phyloP scores from a whole-genome alignment of 768 basidiomycete genomes.

The Trametes villosa region DNA sequence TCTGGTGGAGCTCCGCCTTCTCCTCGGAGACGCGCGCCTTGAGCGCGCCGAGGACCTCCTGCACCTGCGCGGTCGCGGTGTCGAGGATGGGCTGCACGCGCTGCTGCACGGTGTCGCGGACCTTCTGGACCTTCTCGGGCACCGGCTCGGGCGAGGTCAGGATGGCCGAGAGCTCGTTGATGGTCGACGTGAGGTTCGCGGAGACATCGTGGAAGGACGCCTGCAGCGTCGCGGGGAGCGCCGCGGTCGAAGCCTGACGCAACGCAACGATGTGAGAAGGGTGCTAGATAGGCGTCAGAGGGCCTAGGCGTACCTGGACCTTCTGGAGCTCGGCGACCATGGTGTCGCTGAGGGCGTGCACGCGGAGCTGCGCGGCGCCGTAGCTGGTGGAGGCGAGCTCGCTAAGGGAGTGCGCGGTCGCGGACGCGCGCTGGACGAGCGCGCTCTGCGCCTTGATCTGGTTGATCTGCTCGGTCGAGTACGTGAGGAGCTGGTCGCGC shows the following conservation, averaged over 20 bases:
- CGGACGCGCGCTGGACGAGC: slow-evolving; percentile 72
- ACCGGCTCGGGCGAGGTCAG: slow-evolving; percentile 59
- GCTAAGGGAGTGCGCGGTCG: slow-evolving; percentile 67
- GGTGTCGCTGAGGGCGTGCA: slow-evolving; percentile 63
- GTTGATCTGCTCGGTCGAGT: slow-evolving; percentile 73
- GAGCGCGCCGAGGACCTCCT: slow-evolving; percentile 34
- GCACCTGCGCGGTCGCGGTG: slow-evolving; percentile 35
- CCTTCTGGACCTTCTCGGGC: slow-evolving; percentile 62
- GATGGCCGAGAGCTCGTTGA: slow-evolving; percentile 57
- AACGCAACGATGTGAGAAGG: slow-evolving; percentile 1
- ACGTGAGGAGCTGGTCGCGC: slow-evolving; percentile 62
- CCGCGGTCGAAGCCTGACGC: slow-evolving; percentile 54
- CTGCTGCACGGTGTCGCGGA: slow-evolving; percentile 61
- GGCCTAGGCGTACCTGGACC: slow-evolving; percentile 43
- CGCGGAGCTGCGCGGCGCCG: slow-evolving; percentile 55
- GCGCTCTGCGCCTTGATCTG: slow-evolving; percentile 68
- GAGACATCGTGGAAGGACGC: slow-evolving; percentile 63
- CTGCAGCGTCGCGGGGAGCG: slow-evolving; percentile 57
- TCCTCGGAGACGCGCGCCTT: slow-evolving; percentile 23
- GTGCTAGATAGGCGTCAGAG: background rate
- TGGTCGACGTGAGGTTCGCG: slow-evolving; percentile 54
- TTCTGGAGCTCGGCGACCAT: slow-evolving; percentile 72
- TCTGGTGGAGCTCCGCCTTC: slow-evolving; percentile 24
- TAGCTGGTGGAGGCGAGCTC: slow-evolving; percentile 61
- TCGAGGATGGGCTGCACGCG: slow-evolving; percentile 67